Conservation (phyloP, 371 early-diverging fungal species). For the Cladochytrium tenue region DNA sequence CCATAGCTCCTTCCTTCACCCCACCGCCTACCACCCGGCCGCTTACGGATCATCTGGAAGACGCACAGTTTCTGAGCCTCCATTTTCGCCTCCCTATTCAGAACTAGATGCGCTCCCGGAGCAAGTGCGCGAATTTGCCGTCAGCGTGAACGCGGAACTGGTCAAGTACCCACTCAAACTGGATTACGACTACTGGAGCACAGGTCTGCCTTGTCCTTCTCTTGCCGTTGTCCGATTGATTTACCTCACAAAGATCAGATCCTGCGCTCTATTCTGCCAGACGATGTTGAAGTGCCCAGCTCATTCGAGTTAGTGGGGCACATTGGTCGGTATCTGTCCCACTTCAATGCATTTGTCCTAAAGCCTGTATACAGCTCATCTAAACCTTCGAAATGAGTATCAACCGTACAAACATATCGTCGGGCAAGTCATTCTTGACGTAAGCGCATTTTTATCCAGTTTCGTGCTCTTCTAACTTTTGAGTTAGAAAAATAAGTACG, state of each 20-base stretch:
- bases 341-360: conserved; percentile 87
- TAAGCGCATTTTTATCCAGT: conserved; percentile 35
- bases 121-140: conserved; percentile 26
- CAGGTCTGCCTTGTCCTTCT: conserved; percentile 22
- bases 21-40: no score
- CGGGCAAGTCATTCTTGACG: conserved; percentile 92
- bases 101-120: conserved; percentile 28
- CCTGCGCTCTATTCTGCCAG: conserved; percentile 86
- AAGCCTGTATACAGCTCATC: conserved; percentile 94
- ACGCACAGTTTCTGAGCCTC: no score
- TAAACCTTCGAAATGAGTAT: conserved; percentile 90
- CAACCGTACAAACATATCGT: conserved; percentile 87
- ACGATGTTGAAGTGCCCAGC: conserved; percentile 78
- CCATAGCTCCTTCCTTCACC: no score
- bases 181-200: conserved; percentile 49
- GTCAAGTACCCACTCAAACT: conserved; percentile 28
- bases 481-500: conserved; percentile 86
- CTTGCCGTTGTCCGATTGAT: neutral
- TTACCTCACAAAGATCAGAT: conserved; percentile 70
- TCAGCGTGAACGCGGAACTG: conserved; percentile 14
- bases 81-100: no score
- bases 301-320: conserved; percentile 95
- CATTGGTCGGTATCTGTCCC: conserved; percentile 72
- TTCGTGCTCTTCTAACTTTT: neutral
- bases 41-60: no score